Base-by-base conservation (phyloP, 352 stramenopile genomes). In the Phytophthora megakarya region DNA sequence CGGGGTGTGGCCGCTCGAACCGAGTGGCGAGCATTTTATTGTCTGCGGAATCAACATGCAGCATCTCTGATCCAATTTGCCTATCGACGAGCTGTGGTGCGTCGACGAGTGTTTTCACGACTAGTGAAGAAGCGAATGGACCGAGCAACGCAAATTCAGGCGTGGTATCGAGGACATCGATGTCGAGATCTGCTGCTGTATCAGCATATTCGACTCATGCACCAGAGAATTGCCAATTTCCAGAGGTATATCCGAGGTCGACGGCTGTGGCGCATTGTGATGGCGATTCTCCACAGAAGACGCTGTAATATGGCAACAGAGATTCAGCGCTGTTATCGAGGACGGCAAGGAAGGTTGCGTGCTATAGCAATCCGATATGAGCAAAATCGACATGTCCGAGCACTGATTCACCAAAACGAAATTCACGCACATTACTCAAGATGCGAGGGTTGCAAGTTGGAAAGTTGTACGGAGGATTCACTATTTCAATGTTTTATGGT, bases 401-500 rank as follows among this genome's bases (percentile, higher is more conserved):
- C 72, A 46, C 46, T 86, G 9, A 6, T 54, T 19, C 49, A 37
- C 3, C 57, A 67, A 42, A 58, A 42, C 3, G 40, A 43, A 9
- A 19, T 79, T 8, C 78, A 86, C 18, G 33, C 46, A 0, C 50
- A 54, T n/a, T 51, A 19, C 3, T 26, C 48, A 1, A 71, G 73
- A 0, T 86, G 78, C 16, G 49, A 71, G 5, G 49, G 47, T 3
- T 86, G 78, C 26, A 48, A 40, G 7, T 18, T 71, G 3, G 61
- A 75, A 7, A 35, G 22, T 5, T 84, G 75, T 48, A 73, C 73
- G 0, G 73, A 83, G 37, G 48, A 65, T 5, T 82, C 75, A 26
- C 62, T 86, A 1, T 78, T 84, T 55, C 43, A 52, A 19, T 86
- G 78, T 38, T 79, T 86, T 23, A 86, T 86, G 73, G 57, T 67